Conservation (phyloP, 805 yeast genomes). For the Kodamaea kakaduensis region DNA sequence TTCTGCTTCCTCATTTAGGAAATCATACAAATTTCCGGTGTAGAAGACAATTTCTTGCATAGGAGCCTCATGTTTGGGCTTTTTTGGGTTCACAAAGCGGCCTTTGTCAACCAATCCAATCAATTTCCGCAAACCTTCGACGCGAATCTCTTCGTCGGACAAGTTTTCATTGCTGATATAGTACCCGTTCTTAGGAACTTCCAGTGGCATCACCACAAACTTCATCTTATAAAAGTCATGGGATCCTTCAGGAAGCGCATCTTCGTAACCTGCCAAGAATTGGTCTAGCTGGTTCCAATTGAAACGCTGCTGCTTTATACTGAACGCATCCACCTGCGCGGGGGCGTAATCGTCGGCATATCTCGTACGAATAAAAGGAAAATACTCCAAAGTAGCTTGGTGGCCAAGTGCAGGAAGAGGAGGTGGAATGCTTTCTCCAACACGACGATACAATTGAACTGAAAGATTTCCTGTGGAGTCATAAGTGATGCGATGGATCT, state of each 20-base stretch:
- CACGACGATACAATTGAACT: slow-evolving; percentile 62
- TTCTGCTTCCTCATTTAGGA: slow-evolving; percentile 48
- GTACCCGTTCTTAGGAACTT: slow-evolving; percentile 54
- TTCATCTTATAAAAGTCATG: slow-evolving; percentile 63
- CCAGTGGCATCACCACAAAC: slow-evolving; percentile 80
- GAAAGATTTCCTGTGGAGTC: slow-evolving; percentile 69
- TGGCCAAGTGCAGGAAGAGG: not conserved
- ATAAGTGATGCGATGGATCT: slow-evolving; percentile 77
- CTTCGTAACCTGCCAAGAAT: slow-evolving; percentile 85
- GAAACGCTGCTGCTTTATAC: slow-evolving; percentile 48
- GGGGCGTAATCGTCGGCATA: slow-evolving; percentile 65
- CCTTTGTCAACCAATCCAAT: slow-evolving; percentile 61
- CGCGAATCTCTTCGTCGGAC: slow-evolving; percentile 78
- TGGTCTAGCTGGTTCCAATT: slow-evolving; percentile 95
- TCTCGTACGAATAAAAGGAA: slow-evolving; percentile 64
- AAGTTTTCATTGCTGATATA: slow-evolving; percentile 56
- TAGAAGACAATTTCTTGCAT: slow-evolving; percentile 66
- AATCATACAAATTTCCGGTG: slow-evolving; percentile 76
- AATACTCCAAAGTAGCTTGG: slow-evolving; percentile 11
- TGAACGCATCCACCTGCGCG: slow-evolving; percentile 53
- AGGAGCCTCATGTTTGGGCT: slow-evolving; percentile 54
- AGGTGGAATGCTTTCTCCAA: not conserved
- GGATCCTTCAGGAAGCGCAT: slow-evolving; percentile 53
- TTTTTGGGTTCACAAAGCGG: slow-evolving; percentile 36
- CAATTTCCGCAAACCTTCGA: slow-evolving; percentile 81